A percentile compares a stretch with the other conserved stretches of the same genome.
phyloP scores from a whole-genome alignment of 768 basidiomycete genomes.

The Trametes gibbosa region DNA sequence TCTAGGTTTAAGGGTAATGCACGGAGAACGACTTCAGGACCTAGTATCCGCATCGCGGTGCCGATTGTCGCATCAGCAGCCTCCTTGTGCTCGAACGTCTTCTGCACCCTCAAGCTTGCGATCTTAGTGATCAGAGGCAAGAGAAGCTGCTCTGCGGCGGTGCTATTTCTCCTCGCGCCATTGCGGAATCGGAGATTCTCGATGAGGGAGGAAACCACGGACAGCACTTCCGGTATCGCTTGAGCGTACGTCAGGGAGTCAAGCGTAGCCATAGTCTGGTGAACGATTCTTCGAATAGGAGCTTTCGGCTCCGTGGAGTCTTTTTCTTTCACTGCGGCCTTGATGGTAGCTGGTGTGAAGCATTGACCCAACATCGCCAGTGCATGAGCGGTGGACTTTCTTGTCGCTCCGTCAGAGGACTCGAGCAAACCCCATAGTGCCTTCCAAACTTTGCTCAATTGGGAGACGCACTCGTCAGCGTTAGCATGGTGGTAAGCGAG shows the following conservation, averaged over 20 bases:
- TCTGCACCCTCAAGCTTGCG: constrained; percentile 70
- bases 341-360: constrained; percentile 63
- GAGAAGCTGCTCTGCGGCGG: constrained; percentile 70
- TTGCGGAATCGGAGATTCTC: constrained; percentile 53
- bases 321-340: constrained; percentile 46
- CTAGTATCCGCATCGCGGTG: constrained; percentile 79
- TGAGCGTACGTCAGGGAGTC: constrained; percentile 71
- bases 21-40: constrained; percentile 74
- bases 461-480: constrained; percentile 46
- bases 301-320: constrained; percentile 44
- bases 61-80: constrained; percentile 77
- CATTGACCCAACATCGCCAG: constrained; percentile 66
- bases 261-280: constrained; percentile 63
- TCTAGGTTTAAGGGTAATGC: constrained; percentile 85
- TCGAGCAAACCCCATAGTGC: constrained; percentile 77
- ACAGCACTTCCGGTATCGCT: constrained; percentile 78
- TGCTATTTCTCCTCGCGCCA: constrained; percentile 38
- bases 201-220: constrained; percentile 68
- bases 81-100: constrained; percentile 89
- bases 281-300: constrained; percentile 59
- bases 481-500: constrained; percentile 57
- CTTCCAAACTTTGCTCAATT: constrained; percentile 70
- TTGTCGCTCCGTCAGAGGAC: constrained; percentile 55
- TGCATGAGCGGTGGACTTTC: constrained; percentile 62
- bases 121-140: constrained; percentile 67